Evolutionary conservation across 768 basidiomycete species (phyloP), one percentile per base, ranked within the genome.

Genomic region (Kwoniella dendrophila): DNA sequence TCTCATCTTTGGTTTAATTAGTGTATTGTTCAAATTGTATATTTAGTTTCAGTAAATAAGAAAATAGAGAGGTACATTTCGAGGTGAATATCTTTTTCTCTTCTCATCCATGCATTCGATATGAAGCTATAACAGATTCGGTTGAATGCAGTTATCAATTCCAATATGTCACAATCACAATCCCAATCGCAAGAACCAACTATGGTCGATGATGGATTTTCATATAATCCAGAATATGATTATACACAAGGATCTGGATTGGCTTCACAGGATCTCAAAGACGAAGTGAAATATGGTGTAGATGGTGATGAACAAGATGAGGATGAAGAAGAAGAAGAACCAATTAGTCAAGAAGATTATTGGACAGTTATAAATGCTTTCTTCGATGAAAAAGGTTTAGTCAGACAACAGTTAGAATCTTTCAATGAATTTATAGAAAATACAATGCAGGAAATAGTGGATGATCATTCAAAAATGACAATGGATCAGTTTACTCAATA

Each of bases 341-440:
- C 64, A 5, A 62, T 75, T 59, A 65, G 55, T 63, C 64, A 69
- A 48, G 79, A 80, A 32, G 78, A 79, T 59, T 69, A 76, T 24
- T 80, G 79, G 79, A 74, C 71, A n/a, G 88, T 99, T 76, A 97
- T 98, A 72, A 89, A 90, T 65, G 88, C 90, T 73, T 99, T 95
- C 82, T 98, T 99, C 79, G 88, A 92, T 66, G 90, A 92, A 78
- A 96, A 95, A 79, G 95, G 95, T 81, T 88, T 99, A 63, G 96
- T 98, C 55, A 86, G 92, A 49, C 96, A 99, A 78, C 96, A 99
- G 78, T 86, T 98, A 56, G 93, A 95, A 81, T 94, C 91, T 11
- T 99, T 95, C 80, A 93, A 99, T 78, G 95, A 98, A 81, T 99
- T 98, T 74, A 91, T 99, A 33, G 92, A 97, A 77, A 97, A 97